Conservation (phyloP, 805 yeast species). For the Wickerhamomyces silvicola region DNA sequence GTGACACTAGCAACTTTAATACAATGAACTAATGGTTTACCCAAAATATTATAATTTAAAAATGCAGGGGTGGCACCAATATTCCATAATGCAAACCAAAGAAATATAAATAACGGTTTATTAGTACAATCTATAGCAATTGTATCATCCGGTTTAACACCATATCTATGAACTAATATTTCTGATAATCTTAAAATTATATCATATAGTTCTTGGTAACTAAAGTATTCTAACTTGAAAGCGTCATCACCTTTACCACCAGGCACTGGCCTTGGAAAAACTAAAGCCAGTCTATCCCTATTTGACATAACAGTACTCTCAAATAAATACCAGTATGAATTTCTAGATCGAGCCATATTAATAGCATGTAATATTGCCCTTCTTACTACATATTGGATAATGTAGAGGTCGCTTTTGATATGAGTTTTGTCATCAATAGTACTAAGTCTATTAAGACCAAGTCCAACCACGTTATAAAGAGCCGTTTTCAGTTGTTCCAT, state of each 20-base stretch:
- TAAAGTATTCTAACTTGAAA: slow-evolving; percentile 55
- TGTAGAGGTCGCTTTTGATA: slow-evolving; percentile 45
- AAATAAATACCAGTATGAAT: slow-evolving; percentile 66
- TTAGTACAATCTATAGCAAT: slow-evolving; percentile 76
- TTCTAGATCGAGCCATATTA: slow-evolving; percentile 20
- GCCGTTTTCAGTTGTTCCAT: no score
- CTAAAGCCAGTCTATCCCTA: slow-evolving; percentile 52
- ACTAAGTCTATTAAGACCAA: slow-evolving; percentile 26
- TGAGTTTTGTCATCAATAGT: slow-evolving; percentile 42
- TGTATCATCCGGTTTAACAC: slow-evolving; percentile 57
- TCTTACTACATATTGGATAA: slow-evolving; percentile 38
- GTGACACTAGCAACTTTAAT: slow-evolving; percentile 58
- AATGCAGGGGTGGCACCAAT: slow-evolving; percentile 88
- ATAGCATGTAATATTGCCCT: slow-evolving; percentile 34
- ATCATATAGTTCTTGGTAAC: slow-evolving; percentile 64
- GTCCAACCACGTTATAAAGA: neutral
- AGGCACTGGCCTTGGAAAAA: slow-evolving; percentile 39
- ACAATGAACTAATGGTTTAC: slow-evolving; percentile 74
- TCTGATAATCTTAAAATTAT: slow-evolving; percentile 60
- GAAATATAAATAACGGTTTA: slow-evolving; percentile 71
- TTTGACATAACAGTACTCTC: slow-evolving; percentile 45
- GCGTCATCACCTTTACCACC: slow-evolving; percentile 40
- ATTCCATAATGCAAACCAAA: slow-evolving; percentile 88
- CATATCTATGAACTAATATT: slow-evolving; percentile 55
- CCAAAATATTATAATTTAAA: slow-evolving; percentile 71